Conservation (phyloP, 768 basidiomycete genomes). For the Tulasnella sp. region DNA sequence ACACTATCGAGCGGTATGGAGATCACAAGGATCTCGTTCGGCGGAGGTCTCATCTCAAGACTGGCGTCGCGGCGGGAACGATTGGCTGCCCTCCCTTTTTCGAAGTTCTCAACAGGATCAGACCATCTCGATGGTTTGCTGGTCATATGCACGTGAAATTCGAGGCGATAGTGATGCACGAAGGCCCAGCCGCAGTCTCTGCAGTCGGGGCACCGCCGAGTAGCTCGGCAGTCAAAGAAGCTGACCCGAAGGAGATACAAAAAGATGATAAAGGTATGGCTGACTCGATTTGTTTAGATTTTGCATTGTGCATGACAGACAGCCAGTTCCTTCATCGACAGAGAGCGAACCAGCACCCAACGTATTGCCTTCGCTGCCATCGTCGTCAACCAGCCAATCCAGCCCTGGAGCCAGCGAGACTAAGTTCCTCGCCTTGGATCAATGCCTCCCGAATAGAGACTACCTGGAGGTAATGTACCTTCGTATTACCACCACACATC, state of each 20-base stretch:
- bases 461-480: constrained; percentile 66
- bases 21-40: constrained; percentile 61
- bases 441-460: constrained; percentile 67
- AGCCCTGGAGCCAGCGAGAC: constrained; percentile 59
- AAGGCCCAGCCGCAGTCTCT: not conserved
- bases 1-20: constrained; percentile 76
- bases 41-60: constrained; percentile 71
- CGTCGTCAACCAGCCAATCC: constrained; percentile 47
- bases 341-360: constrained; percentile 33
- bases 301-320: constrained; percentile 53
- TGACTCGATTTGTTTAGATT: too few relatives aligned
- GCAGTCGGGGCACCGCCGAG: not conserved
- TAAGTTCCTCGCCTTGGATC: constrained; percentile 52
- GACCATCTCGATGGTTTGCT: constrained; percentile 86
- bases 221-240: not conserved
- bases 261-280: constrained; percentile 34
- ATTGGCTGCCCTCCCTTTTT: constrained; percentile 87
- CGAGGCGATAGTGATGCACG: constrained; percentile 53
- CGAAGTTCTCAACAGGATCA: constrained; percentile 64
- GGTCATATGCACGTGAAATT: constrained; percentile 89
- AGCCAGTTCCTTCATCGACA: not conserved
- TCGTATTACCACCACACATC: not conserved
- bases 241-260: constrained; percentile 37
- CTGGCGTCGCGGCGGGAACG: constrained; percentile 61
- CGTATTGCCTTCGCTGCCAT: constrained; percentile 24